Evolutionary conservation across 352 stramenopile species (phyloP), one percentile per base, ranked within the genome.

Genomic region (Saprolegnia parasitica): DNA sequence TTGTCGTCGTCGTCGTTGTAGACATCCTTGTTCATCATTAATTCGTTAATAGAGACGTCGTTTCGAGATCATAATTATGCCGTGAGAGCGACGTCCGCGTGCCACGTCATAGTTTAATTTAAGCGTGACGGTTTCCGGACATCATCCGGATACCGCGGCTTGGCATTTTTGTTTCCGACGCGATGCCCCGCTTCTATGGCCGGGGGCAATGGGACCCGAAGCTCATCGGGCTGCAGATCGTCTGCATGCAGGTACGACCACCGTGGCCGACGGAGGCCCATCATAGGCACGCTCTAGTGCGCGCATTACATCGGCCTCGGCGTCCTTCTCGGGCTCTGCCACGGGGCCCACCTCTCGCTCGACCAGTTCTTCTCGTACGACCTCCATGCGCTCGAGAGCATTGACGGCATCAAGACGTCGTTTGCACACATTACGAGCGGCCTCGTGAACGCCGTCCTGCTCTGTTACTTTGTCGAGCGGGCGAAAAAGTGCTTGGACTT

Each of bases 401-500:
- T 93, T 15, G 81, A 93, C 46, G 87, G 87, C 40, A 78, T 91
- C 52, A 90, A 93, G 71, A 92, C 94, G 67, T 90, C 78, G 56
- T 83, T 93, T 39, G 87, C 85, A 9, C 71, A 94, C 40, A 60
- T 91, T 18, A 75, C 78, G 26, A 75, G 82, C 0, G 81, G 78
- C 45, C 52, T 89, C 40, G 61, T 83, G 65, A 64, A 86, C 70
- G 86, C 88, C 18, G 77, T 92, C 18, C 86, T 77, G 29, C 78
- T 96, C 46, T 81, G 76, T 45, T 42, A 94, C 23, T 91, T 96
- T 52, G 86, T 96, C 35, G 88, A 96, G 74, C 83, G 88, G 24
- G 86, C 88, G 46, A 96, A 96, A 61, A 96, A 96, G 72, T 96
- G 88, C 57, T 78, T 96, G 62, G 88, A 96, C 75, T 96, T 96